Evolutionary conservation across 495 filamentous ascomycete genomes (phyloP).

Genomic region (Trichoderma parareesei): DNA sequence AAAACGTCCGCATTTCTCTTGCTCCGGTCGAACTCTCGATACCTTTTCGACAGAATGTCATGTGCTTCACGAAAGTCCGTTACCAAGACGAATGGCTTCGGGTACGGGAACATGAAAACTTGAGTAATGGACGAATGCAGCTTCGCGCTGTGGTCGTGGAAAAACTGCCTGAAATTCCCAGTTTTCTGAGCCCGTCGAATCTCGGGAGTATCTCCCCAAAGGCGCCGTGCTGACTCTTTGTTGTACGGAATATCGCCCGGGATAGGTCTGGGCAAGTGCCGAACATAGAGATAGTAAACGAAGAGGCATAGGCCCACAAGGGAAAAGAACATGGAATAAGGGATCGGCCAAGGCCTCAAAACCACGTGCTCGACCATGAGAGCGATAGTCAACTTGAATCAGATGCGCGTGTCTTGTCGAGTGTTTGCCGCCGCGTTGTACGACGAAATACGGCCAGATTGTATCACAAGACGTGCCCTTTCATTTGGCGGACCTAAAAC

Average conservation of each 20-base stretch:
- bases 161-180: constrained; percentile 13
- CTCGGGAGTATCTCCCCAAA: constrained; percentile 14
- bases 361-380: not conserved
- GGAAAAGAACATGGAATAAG: not conserved
- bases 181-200: constrained; percentile 29
- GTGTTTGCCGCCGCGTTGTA: no score
- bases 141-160: not conserved
- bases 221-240: constrained; percentile 16
- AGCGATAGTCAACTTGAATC: not conserved
- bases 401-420: no score
- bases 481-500: no score
- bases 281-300: not conserved
- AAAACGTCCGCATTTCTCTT: constrained; percentile 20
- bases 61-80: constrained; percentile 30
- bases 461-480: no score
- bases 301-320: not conserved
- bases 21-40: constrained; percentile 34
- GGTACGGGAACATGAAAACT: constrained; percentile 29
- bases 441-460: no score
- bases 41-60: constrained; percentile 32
- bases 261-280: constrained; percentile 25
- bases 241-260: constrained; percentile 33
- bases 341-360: not conserved
- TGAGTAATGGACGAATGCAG: not conserved
- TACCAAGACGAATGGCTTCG: constrained; percentile 29